Evolutionary conservation across 208 protist species (phyloP).

Genomic region (Trypanosoma melophagium): DNA sequence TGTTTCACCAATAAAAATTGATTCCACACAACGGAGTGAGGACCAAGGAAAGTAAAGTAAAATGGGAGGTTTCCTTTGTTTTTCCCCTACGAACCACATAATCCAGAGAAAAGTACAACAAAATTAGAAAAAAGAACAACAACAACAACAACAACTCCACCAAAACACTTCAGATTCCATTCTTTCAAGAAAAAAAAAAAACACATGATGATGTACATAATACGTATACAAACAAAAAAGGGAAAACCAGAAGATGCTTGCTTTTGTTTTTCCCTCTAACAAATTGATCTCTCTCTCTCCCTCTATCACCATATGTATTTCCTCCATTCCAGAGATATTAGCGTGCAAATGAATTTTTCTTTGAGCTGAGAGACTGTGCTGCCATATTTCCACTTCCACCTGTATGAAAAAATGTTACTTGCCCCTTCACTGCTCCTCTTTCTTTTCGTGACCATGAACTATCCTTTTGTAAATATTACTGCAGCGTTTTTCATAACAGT

Average conservation of each 20-base stretch:
- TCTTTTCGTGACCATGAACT: conserved; percentile 55
- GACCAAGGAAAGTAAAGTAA: neutral
- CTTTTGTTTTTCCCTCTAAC: neutral
- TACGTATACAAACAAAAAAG: no score
- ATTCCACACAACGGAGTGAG: neutral
- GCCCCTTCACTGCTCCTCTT: neutral
- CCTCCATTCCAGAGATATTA: no score
- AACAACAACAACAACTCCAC: no score
- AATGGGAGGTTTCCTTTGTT: neutral
- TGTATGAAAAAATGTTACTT: conserved; percentile 3
- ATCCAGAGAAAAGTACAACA: no score
- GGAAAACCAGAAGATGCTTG: no score
- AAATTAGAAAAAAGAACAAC: no score
- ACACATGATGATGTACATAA: no score
- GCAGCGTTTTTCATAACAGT: conserved; percentile 87
- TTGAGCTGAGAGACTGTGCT: neutral
- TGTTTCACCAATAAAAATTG: neutral
- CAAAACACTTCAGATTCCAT: no score
- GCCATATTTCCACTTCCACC: neutral
- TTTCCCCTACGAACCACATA: no score
- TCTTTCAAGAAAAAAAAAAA: no score
- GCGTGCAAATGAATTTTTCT: neutral
- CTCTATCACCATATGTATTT: no score
- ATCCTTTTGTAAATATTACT: conserved; percentile 71
- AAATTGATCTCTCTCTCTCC: neutral